Percentiles rank a stretch among this genome's conserved stretches.
Evolutionary conservation across 768 basidiomycete species (phyloP).

Genomic region (Sporobolomyces pararoseus): DNA sequence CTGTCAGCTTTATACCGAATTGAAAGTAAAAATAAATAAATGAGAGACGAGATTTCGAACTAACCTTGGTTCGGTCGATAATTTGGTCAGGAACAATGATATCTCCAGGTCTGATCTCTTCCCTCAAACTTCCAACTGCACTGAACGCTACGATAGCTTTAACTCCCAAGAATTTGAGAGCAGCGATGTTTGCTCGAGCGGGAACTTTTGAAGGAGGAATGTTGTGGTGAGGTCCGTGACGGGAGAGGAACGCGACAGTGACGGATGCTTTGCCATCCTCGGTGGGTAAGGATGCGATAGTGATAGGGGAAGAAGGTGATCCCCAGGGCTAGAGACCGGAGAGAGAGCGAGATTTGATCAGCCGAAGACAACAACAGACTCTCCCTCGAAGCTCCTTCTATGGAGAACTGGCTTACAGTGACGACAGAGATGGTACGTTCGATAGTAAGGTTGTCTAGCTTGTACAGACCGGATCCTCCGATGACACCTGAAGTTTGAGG

Average conservation of each 20-base stretch:
- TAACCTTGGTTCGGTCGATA: conserved; percentile 90
- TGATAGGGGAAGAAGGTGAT: conserved; percentile 80
- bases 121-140: conserved; percentile 88
- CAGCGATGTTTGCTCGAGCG: conserved; percentile 86
- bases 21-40: background rate
- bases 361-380: too few species aligned
- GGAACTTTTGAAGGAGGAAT: conserved; percentile 78
- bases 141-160: conserved; percentile 87
- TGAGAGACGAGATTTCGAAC: background rate
- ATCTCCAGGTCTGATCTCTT: conserved; percentile 85
- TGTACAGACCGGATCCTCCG: conserved; percentile 65
- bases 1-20: background rate
- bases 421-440: conserved; percentile 72
- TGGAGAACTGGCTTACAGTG: conserved; percentile 68
- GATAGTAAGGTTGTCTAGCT: conserved; percentile 82
- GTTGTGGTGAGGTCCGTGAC: conserved; percentile 78
- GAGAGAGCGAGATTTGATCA: background rate
- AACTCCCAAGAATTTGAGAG: conserved; percentile 85
- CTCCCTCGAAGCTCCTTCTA: too few species aligned
- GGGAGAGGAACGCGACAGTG: conserved; percentile 80
- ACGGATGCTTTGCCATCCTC: conserved; percentile 53
- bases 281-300: conserved; percentile 81
- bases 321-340: conserved; percentile 74
- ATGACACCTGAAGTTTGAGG: conserved; percentile 34
- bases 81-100: conserved; percentile 85